Conservation (phyloP, 306 rosid species). For the Vigna unguiculata region DNA sequence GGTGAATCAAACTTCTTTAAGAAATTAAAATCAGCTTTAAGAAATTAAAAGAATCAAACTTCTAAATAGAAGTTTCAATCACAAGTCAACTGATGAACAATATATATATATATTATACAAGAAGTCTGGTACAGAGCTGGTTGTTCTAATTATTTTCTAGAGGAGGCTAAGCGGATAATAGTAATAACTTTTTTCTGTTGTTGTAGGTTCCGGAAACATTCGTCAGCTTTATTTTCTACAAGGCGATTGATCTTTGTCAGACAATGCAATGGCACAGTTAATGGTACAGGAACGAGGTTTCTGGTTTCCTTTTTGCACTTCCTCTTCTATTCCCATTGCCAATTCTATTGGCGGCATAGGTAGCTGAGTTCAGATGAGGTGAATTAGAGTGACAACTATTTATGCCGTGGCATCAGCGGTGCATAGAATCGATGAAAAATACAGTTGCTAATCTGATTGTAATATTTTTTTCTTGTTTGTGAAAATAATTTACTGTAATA, state of each 20-base stretch:
- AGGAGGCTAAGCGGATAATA: not conserved
- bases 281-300: conserved; percentile 52
- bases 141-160: not conserved
- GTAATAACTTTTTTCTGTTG: conserved; percentile 36
- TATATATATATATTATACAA: conserved; percentile 10
- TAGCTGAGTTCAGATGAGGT: conserved; percentile 51
- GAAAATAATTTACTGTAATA: conserved; percentile 64
- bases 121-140: conserved; percentile 10
- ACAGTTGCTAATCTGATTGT: conserved; percentile 73
- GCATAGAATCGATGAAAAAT: conserved; percentile 61
- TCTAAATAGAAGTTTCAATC: not conserved
- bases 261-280: conserved; percentile 43
- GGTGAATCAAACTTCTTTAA: not conserved
- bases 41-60: not conserved
- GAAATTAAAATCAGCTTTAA: not conserved
- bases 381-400: conserved; percentile 48
- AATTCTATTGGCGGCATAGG: conserved; percentile 49
- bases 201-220: conserved; percentile 90
- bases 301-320: conserved; percentile 53
- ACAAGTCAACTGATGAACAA: conserved; percentile 17
- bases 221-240: conserved; percentile 97
- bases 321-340: conserved; percentile 42
- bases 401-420: conserved; percentile 52
- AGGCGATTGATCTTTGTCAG: conserved; percentile 64
- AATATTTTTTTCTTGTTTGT: conserved; percentile 53